Evolutionary conservation across 2,329 filamentous ascomycete species (phyloP).

Genomic region (Pyricularia grisea): DNA sequence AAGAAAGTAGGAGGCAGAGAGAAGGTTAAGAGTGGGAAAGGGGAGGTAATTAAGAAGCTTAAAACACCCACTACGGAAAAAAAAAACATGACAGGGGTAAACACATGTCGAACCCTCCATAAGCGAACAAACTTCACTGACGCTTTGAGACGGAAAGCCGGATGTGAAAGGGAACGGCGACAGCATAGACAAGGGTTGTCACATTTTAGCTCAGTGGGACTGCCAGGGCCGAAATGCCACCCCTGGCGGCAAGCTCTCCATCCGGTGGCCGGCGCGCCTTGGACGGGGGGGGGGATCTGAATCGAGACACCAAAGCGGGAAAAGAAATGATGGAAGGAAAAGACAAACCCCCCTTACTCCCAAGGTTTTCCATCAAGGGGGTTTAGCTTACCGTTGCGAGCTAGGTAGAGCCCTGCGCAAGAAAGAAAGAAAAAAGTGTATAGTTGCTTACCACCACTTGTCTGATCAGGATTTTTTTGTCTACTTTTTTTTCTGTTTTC

Average conservation of each 20-base stretch:
- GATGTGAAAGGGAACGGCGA: conserved; percentile 2
- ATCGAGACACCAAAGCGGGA: not conserved
- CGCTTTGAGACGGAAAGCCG: conserved; percentile 3
- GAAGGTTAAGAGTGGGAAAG: conserved; percentile 7
- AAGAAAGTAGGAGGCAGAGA: conserved; percentile 6
- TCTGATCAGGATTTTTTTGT: not conserved
- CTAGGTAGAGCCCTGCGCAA: not conserved
- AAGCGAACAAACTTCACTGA: not conserved
- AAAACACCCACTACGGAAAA: conserved; percentile 12
- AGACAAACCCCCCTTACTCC: not conserved
- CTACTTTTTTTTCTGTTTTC: too few species aligned
- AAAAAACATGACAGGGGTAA: not conserved
- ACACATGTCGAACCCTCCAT: not conserved
- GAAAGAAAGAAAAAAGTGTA: not conserved
- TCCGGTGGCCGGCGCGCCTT: not conserved
- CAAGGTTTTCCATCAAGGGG: not conserved
- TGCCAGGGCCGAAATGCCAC: not conserved
- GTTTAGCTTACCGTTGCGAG: not conserved
- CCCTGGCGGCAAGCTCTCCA: conserved; percentile 3
- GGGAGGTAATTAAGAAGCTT: conserved; percentile 14
- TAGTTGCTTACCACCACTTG: not conserved
- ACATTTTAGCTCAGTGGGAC: conserved; percentile 3
- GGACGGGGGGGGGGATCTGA: not conserved
- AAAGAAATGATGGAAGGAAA: not conserved
- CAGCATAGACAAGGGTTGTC: not conserved